Conservation (phyloP, 805 yeast species). For the Kluyveromyces wickerhamii region DNA sequence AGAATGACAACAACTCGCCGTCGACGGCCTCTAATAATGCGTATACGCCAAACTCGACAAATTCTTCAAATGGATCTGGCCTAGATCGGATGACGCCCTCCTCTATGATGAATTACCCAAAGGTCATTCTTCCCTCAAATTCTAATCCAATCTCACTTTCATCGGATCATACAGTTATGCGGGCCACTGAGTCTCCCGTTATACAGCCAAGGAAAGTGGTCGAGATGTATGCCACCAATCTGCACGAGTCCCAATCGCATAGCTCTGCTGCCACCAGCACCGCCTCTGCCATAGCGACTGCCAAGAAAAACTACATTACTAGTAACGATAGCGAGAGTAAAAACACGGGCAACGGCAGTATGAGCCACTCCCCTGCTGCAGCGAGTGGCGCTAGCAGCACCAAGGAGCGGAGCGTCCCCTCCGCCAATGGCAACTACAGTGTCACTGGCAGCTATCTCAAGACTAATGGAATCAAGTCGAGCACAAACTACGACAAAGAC, state of each 20-base stretch:
- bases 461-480: too few species aligned
- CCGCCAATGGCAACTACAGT: neutral
- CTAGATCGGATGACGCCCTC: conserved; percentile 12
- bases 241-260: conserved; percentile 2
- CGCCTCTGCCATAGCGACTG: too few species aligned
- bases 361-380: too few species aligned
- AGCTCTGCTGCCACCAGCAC: too few species aligned
- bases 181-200: conserved; percentile 25
- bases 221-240: neutral
- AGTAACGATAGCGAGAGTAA: too few species aligned
- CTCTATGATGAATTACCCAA: conserved; percentile 22
- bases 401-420: too few species aligned
- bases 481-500: too few species aligned
- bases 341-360: too few species aligned
- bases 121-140: conserved; percentile 20
- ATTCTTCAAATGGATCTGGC: conserved; percentile 4
- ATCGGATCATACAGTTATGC: conserved; percentile 12
- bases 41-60: conserved; percentile 7
- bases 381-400: too few species aligned
- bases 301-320: too few species aligned
- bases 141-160: conserved; percentile 6
- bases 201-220: conserved; percentile 17
- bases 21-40: neutral
- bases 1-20: neutral
- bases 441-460: neutral